Evolutionary conservation across 2,329 filamentous ascomycete species (phyloP), one percentile per base, ranked within the genome.

Genomic region (Bipolaris sorokiniana): DNA sequence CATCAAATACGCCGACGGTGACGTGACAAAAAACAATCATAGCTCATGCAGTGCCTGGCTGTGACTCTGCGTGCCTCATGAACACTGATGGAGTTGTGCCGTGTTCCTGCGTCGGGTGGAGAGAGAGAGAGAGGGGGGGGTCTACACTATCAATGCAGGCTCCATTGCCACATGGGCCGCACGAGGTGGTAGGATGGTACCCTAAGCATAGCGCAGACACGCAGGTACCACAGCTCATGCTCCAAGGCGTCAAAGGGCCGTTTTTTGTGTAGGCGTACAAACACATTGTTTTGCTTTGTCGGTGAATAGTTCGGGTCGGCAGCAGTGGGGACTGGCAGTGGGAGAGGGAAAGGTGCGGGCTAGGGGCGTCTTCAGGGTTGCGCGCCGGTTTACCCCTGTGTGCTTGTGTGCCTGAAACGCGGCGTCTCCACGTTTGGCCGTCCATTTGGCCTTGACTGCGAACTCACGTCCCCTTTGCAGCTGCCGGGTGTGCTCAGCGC

Each of bases 331-430:
- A 28, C 7, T 1, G 36, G 47, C 47, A 47, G 54, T 58, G 23
- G 23, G 47, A 46, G 34, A 47, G 22, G 10, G 46, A 15, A 23
- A 41, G 33, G 22, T 34, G 20, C 20, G 22, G 36, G 51, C 41
- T 34, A 40, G 36, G 52, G 41, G 22, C 52, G 46, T 38, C 26
- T 28, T 40, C 33, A 18, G 42, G 22, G 42, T 42, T 20, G 41
- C 50, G 50, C 50, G 42, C 36, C 18, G 33, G 28, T 9, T 20
- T 18, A 49, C 47, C 36, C 37, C 51, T 34, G 26, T 46, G 40
- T 40, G 44, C 36, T 45, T 40, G 23, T 46, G 58, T 48, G 48
- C 54, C 46, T 63, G 58, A 63, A 58, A 58, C 59, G 49, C 54
- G n/a, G 28, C 11, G 50, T 37, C 26, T 53, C 57, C 41, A 50